Evolutionary conservation across 2,329 filamentous ascomycete species (phyloP).

Genomic region (Metarhizium brunneum): DNA sequence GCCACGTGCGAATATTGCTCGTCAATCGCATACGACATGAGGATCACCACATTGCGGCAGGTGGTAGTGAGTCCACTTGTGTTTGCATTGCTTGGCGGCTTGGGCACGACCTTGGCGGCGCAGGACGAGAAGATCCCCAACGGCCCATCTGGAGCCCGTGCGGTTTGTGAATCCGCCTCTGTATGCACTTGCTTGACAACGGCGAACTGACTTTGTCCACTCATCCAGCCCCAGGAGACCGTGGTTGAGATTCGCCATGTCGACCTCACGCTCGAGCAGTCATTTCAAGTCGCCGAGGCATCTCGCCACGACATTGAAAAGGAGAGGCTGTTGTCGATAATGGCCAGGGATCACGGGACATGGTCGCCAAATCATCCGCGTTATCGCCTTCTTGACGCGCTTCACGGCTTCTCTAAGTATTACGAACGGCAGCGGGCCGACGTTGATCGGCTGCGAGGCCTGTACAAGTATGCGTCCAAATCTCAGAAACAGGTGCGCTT

Average conservation of each 20-base stretch:
- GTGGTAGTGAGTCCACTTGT: not conserved
- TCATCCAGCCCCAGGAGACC: not conserved
- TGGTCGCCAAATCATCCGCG: constrained; percentile 28
- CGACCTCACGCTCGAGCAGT: constrained; percentile 16
- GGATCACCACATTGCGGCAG: not conserved
- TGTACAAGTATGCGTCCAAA: constrained; percentile 27
- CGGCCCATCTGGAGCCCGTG: not conserved
- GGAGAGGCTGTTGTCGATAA: constrained; percentile 17
- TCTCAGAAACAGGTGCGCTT: constrained; percentile 19
- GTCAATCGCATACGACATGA: not conserved
- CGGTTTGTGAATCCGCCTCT: not conserved
- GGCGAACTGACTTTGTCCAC: not conserved
- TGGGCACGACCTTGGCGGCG: not conserved
- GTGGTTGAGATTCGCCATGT: constrained; percentile 17
- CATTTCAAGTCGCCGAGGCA: constrained; percentile 9
- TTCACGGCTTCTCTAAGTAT: constrained; percentile 28
- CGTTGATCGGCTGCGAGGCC: constrained; percentile 22
- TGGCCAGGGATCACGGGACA: constrained; percentile 19
- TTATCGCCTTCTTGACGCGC: constrained; percentile 29
- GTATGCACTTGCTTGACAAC: not conserved
- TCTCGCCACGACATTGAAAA: constrained; percentile 21
- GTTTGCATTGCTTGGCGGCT: not conserved
- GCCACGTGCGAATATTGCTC: too few relatives aligned
- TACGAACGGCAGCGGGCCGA: constrained; percentile 25
- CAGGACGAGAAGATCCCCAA: not conserved